Evolutionary conservation across 2,329 filamentous ascomycete genomes (phyloP), one percentile per base, ranked within the genome.

Genomic region (Talaromyces pinophilus): DNA sequence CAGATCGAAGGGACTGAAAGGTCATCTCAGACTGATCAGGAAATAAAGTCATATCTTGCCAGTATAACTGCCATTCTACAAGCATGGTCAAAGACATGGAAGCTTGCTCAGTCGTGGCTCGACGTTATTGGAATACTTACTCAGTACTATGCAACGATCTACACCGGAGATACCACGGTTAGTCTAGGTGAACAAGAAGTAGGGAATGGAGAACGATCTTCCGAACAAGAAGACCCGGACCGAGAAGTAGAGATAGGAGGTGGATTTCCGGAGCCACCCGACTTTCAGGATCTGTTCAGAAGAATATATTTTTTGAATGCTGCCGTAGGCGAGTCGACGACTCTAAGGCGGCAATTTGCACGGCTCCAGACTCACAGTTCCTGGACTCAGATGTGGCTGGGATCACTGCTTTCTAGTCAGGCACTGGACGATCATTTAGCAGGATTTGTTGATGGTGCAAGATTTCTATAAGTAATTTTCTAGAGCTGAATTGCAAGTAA

Each of bases 221-320:
- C 54, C 54, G 54, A 57, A 40, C 30, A n/a, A 35, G 52, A 57
- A 40, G 30, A 57, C 8, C 54, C 54, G 35, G 30, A 22, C 17
- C 54, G 8, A 38, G 54, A 57, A 57, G 54, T 57, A 15, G 54
- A 57, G 30, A 57, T 57, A 38, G 54, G 54, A 38, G 19, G 54
- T 40, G 54, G 54, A 5, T 57, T 57, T 25, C 54, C 54, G 40
- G 54, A 57, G n/a, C 54, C 54, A 30, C 54, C 54, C 8, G 54
- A 38, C 6, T 57, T 35, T 38, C 54, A 57, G 8, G 54, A 57
- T 57, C n/a, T 57, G 10, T 57, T 57, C 10, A 57, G 33, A 57
- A 38, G 54, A 40, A 38, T 57, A 6, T 57, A 57, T 57, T 57
- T 57, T 13, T 40, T 57, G 54, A 57, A 57, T 57, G 54, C 54